Evolutionary conservation across 495 filamentous ascomycete genomes (phyloP), one percentile per base, ranked within the genome.

Genomic region (Cercophora scortea): DNA sequence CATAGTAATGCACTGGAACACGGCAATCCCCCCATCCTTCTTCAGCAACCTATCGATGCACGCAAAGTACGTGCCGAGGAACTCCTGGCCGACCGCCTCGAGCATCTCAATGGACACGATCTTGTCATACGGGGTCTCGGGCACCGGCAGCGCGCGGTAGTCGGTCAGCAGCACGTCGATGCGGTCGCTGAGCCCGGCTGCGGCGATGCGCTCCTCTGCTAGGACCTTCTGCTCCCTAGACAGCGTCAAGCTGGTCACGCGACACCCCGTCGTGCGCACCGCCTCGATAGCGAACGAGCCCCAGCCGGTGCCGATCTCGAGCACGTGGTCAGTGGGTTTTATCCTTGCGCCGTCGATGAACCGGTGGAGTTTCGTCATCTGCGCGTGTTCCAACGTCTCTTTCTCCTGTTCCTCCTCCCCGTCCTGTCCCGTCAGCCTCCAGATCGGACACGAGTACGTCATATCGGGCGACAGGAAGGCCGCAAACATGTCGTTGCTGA

Each of bases 1-100:
- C 74, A 88, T 87, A 11, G 85, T 87, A 53, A 88, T 89, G 51
- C 85, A 86, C 62, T 89, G 86, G 59, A 89, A 85, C 32, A 84
- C 77, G 8, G 81, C 79, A 39, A 88, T 79, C 0, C 85, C 85
- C 3, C 79, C 78, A 0, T 82, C 74, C 13, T 61, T 66, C 64
- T 88, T 87, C 42, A 88, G 59, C 45, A 87, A 57, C 48, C 63
- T 61, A 54, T 85, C 69, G 9, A 88, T 69, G 54, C 74, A 70
- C n/a, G 62, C 64, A 55, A 85, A 85, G 50, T 82, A 89, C 4
- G 69, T 80, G 13, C 76, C 70, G 19, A 89, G 58, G 54, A 76
- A 87, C 57, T 85, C 78, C 42, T 69, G 61, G 8, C 86, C 85
- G 7, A 88, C 86, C 6, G 84, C 85, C 64, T 89, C 85, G 32